Conservation (phyloP, 208 protist genomes). For the Trypanosoma melophagium region DNA sequence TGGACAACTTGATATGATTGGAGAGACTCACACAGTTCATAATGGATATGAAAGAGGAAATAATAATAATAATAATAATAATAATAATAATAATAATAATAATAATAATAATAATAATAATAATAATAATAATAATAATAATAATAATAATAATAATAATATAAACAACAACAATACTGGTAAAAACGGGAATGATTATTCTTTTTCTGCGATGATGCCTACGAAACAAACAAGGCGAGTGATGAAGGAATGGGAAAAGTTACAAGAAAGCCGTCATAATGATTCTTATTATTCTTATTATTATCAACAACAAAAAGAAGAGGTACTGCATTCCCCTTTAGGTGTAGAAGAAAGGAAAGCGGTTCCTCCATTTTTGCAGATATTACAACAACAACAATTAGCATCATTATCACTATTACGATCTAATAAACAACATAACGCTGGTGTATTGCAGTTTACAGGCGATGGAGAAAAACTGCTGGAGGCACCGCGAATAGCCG, state of each 20-base stretch:
- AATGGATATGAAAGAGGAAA: no score
- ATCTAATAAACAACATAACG: background rate
- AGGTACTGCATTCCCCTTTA: no score
- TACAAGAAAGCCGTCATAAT: background rate
- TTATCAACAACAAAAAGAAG: no score
- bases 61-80: no score
- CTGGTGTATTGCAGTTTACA: slow-evolving; percentile 8
- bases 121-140: no score
- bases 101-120: no score
- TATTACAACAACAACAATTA: background rate
- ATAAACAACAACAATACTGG: no score
- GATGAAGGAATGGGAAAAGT: background rate
- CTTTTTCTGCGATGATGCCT: background rate
- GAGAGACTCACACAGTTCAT: slow-evolving; percentile 4
- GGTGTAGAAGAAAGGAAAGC: no score
- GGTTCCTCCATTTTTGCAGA: slow-evolving; percentile 6
- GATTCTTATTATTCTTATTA: background rate
- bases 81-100: no score
- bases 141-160: no score
- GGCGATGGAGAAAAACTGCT: slow-evolving; percentile 16
- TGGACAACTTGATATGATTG: slow-evolving; percentile 21
- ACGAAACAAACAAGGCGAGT: background rate
- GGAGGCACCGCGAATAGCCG: slow-evolving; percentile 5
- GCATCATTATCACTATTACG: no score
- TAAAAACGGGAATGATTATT: background rate